Base-by-base conservation (phyloP, 192 early-diverging fungal species). In the Podila epicladia region DNA sequence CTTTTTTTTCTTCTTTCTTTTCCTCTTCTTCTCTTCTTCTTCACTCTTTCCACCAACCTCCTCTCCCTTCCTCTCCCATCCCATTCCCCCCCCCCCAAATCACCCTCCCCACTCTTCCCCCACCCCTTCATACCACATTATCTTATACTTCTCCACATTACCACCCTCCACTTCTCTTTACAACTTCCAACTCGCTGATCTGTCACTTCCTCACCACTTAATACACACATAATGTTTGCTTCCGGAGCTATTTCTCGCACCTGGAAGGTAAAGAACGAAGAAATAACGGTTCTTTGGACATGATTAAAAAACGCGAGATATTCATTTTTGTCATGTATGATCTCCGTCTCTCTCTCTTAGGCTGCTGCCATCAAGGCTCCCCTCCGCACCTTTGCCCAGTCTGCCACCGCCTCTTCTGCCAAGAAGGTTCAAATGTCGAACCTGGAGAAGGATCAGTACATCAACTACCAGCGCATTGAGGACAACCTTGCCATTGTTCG, bases 401-500 rank as follows among this genome's bases (percentile, higher is more conserved):
- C 82, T 69, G 71, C 85, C 60, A 70, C 75, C 13, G 75, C 79
- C 74, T 84, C 72, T 62, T 82, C 85, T 48, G 75, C 78, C 62
- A 82, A 86, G 64, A 96, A 97, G 85, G 96, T 99, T 77, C 77
- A 91, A 64, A 94, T 99, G 90, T 99, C 97, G 67, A 90, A 87
- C 75, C 89, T 97, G 67, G 97, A 99, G 87, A 83, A 87, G 68
- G 92, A 95, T 91, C 93, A 95, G 89, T 93, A 90, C 89, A 96
- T 99, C 90, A 98, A 99, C 94, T 99, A 99, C 89, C 87, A 95
- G 88, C 89, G 94, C 65, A 96, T 99, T 69, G 93, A 97, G 84
- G 91, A 95, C 83, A 98, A 99, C 91, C 86, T 99, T 66, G 93
- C 94, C 73, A 90, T 98, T 58, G 96, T 99, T 62, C 91, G 91